A percentile compares a stretch with the other conserved stretches of the same genome.
Evolutionary conservation across 2,329 filamentous ascomycete genomes (phyloP).

Genomic region (Elsinoe arachidis): DNA sequence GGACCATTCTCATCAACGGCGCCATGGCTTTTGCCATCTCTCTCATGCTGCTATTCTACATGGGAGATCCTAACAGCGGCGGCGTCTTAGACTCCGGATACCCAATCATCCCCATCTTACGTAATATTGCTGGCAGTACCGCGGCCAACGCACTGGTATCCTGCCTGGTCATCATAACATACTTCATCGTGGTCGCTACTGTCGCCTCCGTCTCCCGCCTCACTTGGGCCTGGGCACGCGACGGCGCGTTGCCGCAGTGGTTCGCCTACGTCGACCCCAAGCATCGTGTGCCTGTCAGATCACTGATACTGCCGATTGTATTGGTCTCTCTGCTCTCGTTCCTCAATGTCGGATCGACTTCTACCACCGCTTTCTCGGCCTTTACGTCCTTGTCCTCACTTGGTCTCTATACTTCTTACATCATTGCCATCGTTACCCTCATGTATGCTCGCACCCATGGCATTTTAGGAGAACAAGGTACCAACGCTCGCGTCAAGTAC

Average conservation of each 20-base stretch:
- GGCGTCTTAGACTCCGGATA: constrained; percentile 18
- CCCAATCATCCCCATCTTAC: constrained; percentile 20
- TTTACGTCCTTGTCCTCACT: constrained; percentile 21
- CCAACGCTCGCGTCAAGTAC: constrained; percentile 7
- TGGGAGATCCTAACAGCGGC: constrained; percentile 17
- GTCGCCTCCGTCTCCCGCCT: constrained; percentile 20
- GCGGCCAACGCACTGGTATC: constrained; percentile 20
- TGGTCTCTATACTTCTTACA: constrained; percentile 21
- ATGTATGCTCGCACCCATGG: constrained; percentile 13
- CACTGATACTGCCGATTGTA: constrained; percentile 19
- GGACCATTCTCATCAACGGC: constrained; percentile 20
- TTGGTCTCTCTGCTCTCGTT: constrained; percentile 20
- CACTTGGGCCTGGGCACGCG: constrained; percentile 23
- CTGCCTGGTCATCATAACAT: constrained; percentile 17
- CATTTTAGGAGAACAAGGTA: neutral
- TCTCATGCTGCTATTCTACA: constrained; percentile 19
- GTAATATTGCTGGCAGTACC: constrained; percentile 19
- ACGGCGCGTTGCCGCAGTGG: constrained; percentile 20
- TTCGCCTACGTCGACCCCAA: constrained; percentile 19
- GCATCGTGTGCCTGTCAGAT: constrained; percentile 19
- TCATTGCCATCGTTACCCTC: constrained; percentile 20
- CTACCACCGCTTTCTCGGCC: constrained; percentile 18
- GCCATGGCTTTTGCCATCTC: constrained; percentile 20
- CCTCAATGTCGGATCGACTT: constrained; percentile 19
- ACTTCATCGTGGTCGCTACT: constrained; percentile 17